Evolutionary conservation across 1,284 basidiomycete species (phyloP).

Genomic region (Pseudozyma flocculosa): DNA sequence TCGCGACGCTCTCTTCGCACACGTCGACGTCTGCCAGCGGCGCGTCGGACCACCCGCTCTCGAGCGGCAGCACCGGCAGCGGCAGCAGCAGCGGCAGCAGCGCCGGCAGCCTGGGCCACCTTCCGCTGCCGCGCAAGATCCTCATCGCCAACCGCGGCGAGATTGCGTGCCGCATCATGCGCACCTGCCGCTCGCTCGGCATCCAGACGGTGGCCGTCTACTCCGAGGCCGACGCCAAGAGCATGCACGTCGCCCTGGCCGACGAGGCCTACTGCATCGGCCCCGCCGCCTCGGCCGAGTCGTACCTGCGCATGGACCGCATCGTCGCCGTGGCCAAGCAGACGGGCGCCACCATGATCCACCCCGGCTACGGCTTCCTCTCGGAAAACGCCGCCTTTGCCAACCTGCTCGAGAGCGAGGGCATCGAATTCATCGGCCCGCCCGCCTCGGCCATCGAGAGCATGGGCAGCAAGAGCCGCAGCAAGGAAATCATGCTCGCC

Average conservation of each 20-base stretch:
- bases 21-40: no score
- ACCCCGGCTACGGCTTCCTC: conserved; percentile 87
- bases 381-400: conserved; percentile 61
- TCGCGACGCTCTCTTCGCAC: not conserved
- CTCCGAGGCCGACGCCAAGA: conserved; percentile 76
- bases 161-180: conserved; percentile 88
- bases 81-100: no score
- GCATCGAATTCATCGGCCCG: conserved; percentile 58
- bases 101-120: not conserved
- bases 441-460: conserved; percentile 61
- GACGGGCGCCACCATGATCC: conserved; percentile 74
- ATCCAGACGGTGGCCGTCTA: conserved; percentile 88
- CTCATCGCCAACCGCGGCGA: conserved; percentile 70
- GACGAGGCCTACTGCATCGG: conserved; percentile 94
- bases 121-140: conserved; percentile 39
- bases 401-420: conserved; percentile 19
- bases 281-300: conserved; percentile 80
- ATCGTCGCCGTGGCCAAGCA: conserved; percentile 77
- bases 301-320: conserved; percentile 85
- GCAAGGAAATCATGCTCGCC: conserved; percentile 82
- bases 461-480: conserved; percentile 75
- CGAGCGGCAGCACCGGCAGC: no score
- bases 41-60: no score
- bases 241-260: conserved; percentile 76
- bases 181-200: conserved; percentile 81